These are phyloP conservation scores for Saccharomyces mikatae DNA, from an alignment of 805 yeast species.

Conservation along the genomic window DNA sequence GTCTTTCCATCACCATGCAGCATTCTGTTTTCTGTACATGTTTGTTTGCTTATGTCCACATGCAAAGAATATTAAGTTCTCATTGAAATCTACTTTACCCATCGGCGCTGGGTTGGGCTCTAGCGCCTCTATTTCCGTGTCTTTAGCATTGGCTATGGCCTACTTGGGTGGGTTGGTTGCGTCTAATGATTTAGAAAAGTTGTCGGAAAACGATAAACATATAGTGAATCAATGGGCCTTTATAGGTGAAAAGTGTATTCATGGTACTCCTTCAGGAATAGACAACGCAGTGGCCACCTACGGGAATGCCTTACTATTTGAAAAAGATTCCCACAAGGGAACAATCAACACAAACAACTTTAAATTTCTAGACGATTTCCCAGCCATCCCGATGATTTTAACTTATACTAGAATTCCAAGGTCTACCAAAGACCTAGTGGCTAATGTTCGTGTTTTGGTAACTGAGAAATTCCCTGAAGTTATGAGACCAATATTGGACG, in stretches of 20 bases:
- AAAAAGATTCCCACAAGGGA: slow-evolving; percentile 38
- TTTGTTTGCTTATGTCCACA: slow-evolving; percentile 50
- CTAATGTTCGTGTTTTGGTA: slow-evolving; percentile 55
- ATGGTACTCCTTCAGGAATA: slow-evolving; percentile 94
- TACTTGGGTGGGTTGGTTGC: slow-evolving; percentile 49
- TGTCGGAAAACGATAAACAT: slow-evolving; percentile 38
- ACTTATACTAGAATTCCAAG: slow-evolving; percentile 86
- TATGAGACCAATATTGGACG: slow-evolving; percentile 51
- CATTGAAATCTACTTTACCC: slow-evolving; percentile 77
- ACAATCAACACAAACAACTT: slow-evolving; percentile 8
- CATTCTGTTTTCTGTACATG: slow-evolving; percentile 75
- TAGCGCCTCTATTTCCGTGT: slow-evolving; percentile 83
- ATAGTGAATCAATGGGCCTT: slow-evolving; percentile 81
- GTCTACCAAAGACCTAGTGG: slow-evolving; percentile 76
- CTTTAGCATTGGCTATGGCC: slow-evolving; percentile 67
- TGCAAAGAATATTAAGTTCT: slow-evolving; percentile 47
- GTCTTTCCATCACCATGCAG: slow-evolving; percentile 65
- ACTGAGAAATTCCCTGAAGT: slow-evolving; percentile 46
- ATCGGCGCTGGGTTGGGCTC: slow-evolving; percentile 97
- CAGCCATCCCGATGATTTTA: slow-evolving; percentile 62
- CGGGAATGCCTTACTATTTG: slow-evolving; percentile 93
- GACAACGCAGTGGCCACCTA: slow-evolving; percentile 93
- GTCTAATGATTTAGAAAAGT: slow-evolving; percentile 31
- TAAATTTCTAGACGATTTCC: slow-evolving; percentile 40
- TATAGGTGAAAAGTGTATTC: slow-evolving; percentile 90